Conservation (phyloP, 2,329 filamentous ascomycete genomes). For the Helicocarpus griseus region DNA sequence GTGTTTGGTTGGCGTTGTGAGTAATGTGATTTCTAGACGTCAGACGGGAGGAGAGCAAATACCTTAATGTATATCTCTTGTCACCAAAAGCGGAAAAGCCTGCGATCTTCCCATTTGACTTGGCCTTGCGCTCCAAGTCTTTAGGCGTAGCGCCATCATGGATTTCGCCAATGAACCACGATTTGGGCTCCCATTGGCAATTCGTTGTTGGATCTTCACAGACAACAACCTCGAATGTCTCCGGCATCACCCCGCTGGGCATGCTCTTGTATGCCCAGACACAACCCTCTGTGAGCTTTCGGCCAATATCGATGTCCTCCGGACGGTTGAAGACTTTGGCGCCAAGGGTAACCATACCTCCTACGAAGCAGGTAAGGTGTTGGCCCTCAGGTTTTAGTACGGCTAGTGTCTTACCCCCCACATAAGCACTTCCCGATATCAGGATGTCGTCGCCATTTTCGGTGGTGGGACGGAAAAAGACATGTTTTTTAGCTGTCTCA, state of each 20-base stretch:
- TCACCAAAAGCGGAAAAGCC: constrained; percentile 8
- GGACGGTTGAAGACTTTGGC: constrained; percentile 43
- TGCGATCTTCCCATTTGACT: constrained; percentile 8
- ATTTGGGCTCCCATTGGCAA: constrained; percentile 9
- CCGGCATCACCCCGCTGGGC: constrained; percentile 46
- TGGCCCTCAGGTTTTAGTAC: constrained; percentile 35
- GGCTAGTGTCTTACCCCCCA: constrained; percentile 25
- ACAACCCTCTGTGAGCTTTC: constrained; percentile 45
- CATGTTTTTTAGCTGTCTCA: constrained; percentile 58
- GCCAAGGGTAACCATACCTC: constrained; percentile 47
- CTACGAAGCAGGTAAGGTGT: constrained; percentile 46
- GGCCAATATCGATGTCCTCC: constrained; percentile 40
- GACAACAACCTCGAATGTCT: constrained; percentile 33
- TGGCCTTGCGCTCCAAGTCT: constrained; percentile 5
- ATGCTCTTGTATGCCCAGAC: constrained; percentile 45
- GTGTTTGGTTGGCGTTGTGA: background rate
- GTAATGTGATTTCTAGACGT: background rate
- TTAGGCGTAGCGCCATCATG: constrained; percentile 4
- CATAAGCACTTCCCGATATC: constrained; percentile 50
- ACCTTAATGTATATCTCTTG: constrained; percentile 11
- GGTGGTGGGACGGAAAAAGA: constrained; percentile 71
- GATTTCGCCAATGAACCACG: constrained; percentile 7
- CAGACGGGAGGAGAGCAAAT: background rate
- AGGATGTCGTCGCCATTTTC: constrained; percentile 60
- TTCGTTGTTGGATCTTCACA: constrained; percentile 22